Evolutionary conservation across 2,329 filamentous ascomycete genomes (phyloP).

Genomic region (Geosmithia morbida): DNA sequence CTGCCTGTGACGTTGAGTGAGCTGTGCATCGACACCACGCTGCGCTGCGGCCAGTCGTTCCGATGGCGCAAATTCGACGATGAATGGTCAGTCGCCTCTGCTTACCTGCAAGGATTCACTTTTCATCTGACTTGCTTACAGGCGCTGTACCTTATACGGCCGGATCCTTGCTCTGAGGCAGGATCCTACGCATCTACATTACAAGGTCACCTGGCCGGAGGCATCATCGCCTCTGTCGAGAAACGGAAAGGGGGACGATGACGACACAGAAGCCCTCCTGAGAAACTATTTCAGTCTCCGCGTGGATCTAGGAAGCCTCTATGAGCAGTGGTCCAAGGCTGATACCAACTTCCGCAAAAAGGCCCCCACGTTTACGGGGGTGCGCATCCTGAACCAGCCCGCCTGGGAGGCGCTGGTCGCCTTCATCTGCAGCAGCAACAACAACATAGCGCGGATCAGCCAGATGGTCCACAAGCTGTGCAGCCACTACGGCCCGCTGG

Average conservation of each 20-base stretch:
- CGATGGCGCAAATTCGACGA: constrained; percentile 79
- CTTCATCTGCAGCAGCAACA: constrained; percentile 98
- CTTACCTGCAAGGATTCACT: not conserved
- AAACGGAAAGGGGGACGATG: constrained; percentile 31
- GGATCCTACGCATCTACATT: constrained; percentile 65
- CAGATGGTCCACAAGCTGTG: constrained; percentile 96
- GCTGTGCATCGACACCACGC: constrained; percentile 84
- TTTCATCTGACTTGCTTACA: constrained; percentile 12
- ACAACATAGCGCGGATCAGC: constrained; percentile 89
- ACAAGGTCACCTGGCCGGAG: constrained; percentile 52
- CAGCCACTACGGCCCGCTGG: constrained; percentile 63
- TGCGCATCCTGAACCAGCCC: constrained; percentile 87
- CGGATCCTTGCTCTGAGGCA: constrained; percentile 77
- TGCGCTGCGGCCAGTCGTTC: constrained; percentile 93
- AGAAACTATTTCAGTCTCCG: constrained; percentile 77
- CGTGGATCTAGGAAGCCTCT: constrained; percentile 62
- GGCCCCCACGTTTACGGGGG: constrained; percentile 75
- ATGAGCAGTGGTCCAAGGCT: constrained; percentile 71
- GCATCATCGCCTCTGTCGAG: constrained; percentile 3
- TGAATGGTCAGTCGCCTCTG: constrained; percentile 51
- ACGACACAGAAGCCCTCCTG: constrained; percentile 62
- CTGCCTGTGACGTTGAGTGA: constrained; percentile 71
- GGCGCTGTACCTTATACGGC: constrained; percentile 73
- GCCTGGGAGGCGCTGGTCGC: constrained; percentile 88
- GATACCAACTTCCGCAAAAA: constrained; percentile 84